These are phyloP conservation scores for Torulaspora delbrueckii DNA, from an alignment of 805 yeast species.

Conservation along the genomic window DNA sequence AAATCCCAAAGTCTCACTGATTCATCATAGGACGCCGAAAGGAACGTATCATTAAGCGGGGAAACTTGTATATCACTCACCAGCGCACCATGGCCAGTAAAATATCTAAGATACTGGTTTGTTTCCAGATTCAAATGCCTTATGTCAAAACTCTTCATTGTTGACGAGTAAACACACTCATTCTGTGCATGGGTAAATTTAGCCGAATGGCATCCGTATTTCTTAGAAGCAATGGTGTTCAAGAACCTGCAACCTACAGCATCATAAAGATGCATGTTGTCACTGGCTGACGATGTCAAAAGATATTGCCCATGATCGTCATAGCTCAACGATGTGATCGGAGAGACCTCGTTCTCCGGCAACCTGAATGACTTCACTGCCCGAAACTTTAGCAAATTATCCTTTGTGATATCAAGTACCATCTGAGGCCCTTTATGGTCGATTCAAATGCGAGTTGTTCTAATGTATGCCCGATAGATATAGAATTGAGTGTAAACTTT, in stretches of 20 bases:
- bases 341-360: conserved; percentile 45
- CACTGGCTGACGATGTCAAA: conserved; percentile 74
- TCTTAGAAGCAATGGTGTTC: conserved; percentile 73
- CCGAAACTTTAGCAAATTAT: conserved; percentile 29
- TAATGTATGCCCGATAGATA: background rate
- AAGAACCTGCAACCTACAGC: conserved; percentile 59
- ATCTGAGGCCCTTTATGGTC: conserved; percentile 3
- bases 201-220: conserved; percentile 88
- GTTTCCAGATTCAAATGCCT: conserved; percentile 72
- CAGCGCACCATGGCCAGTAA: conserved; percentile 76
- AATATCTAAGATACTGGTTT: conserved; percentile 77
- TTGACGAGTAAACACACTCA: conserved; percentile 77
- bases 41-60: conserved; percentile 59
- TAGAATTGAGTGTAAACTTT: background rate
- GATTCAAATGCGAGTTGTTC: background rate
- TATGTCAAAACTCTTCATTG: conserved; percentile 69
- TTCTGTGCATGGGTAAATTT: conserved; percentile 70
- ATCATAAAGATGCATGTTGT: conserved; percentile 80
- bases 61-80: conserved; percentile 70
- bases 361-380: conserved; percentile 49
- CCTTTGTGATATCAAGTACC: conserved; percentile 27
- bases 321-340: conserved; percentile 66
- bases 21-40: conserved; percentile 69
- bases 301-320: conserved; percentile 80
- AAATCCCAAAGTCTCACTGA: conserved; percentile 87